Evolutionary conservation across 306 rosid species (phyloP).

Genomic region (Boehmeria nivea): DNA sequence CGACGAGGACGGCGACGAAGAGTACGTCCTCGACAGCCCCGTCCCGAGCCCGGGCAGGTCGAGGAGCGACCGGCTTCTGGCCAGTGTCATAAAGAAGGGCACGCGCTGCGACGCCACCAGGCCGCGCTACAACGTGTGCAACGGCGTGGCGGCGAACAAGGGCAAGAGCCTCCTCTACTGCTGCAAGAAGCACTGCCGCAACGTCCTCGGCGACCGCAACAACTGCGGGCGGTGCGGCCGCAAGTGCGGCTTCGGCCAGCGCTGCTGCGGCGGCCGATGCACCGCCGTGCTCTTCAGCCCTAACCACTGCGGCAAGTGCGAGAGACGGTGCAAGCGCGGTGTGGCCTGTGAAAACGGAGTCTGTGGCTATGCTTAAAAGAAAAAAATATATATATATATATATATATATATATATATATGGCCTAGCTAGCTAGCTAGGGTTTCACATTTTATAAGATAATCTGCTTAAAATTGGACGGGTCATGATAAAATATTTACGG

Average conservation of each 20-base stretch:
- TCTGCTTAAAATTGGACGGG: too few species aligned
- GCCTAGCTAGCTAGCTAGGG: not conserved
- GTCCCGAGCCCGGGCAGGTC: conserved; percentile 15
- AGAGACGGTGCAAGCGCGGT: conserved; percentile 38
- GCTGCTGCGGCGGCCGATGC: conserved; percentile 53
- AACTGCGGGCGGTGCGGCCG: conserved; percentile 46
- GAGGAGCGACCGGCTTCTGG: conserved; percentile 50
- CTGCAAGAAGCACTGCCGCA: conserved; percentile 64
- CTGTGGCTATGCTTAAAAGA: conserved; percentile 47
- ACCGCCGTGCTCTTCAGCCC: conserved; percentile 24
- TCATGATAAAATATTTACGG: too few species aligned
- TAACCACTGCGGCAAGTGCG: conserved; percentile 56
- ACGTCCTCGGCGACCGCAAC: conserved; percentile 54
- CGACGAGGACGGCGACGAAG: conserved; percentile 20
- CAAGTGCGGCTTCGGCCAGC: conserved; percentile 44
- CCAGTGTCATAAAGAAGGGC: conserved; percentile 39
- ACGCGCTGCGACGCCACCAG: conserved; percentile 19
- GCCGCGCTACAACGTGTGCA: conserved; percentile 30
- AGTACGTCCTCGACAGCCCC: conserved; percentile 35
- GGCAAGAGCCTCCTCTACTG: conserved; percentile 49
- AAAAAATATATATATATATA: too few species aligned
- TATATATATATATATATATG: not conserved
- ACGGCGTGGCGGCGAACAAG: conserved; percentile 51
- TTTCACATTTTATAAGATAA: too few species aligned
- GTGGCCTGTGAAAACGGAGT: conserved; percentile 40